Base-by-base conservation (phyloP, 2,329 filamentous ascomycete genomes). In the Thermomyces lanuginosus region DNA sequence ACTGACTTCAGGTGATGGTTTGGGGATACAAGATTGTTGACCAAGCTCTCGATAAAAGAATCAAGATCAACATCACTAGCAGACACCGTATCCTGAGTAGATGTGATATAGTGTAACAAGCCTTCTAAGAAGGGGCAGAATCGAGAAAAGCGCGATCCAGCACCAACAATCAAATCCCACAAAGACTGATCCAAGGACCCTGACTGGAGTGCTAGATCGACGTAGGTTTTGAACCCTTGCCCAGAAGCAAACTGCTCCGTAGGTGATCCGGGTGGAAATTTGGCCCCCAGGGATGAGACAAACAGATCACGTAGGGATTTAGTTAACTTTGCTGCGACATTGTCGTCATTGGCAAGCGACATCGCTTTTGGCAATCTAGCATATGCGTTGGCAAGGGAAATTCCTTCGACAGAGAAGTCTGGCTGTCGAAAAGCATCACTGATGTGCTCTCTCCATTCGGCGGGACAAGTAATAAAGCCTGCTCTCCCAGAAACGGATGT, bases 221-320 rank as follows among this genome's bases (percentile, higher is more conserved):
- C 60, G 39, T 83, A 80, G 4, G 75, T 69, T 31, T 69, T 69
- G 42, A 89, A 81, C 0, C 78, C 80, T 37, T 73, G 72, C 6
- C 76, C 78, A 31, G 76, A 63, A 26, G 80, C 77, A 37, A 89
- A 82, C 18, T 69, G 63, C n/a, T 71, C 67, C 43, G 75, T 66
- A 35, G 75, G 66, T 3, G 67, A 69, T 2, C 64, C 61, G 27
- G 71, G 51, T 7, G 64, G 61, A 4, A 65, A 65, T 2, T 69
- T 69, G 5, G 72, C 69, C 11, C 68, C 60, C 22, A 81, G 53
- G 0, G 74, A 71, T 13, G 74, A 61, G 38, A 72, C 69, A 20
- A 81, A 50, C 42, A 78, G 78, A 29, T 66, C 61, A 18, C 77
- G 61, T 12, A 82, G 51, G 16, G 74, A 61, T 39, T 76, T 66